Evolutionary conservation across 176 grass and related monocot species (phyloP), one percentile per base, ranked within the genome.

Genomic region (Oryza meyeriana): DNA sequence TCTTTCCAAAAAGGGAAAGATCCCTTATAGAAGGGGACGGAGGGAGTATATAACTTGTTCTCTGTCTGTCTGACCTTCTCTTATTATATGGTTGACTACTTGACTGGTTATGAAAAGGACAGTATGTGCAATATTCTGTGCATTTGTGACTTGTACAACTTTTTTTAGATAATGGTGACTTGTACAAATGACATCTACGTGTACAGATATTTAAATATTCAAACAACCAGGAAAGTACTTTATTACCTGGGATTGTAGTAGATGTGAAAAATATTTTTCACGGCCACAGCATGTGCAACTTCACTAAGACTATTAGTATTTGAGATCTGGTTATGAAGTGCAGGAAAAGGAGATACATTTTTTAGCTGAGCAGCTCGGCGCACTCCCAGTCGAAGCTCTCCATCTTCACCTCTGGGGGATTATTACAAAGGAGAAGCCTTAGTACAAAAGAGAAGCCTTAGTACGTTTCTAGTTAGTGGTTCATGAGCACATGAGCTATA

Each of bases 241-340:
- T 59, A 17, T 44, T 83, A 94, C 95, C 95, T 98, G 68, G 95
- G 95, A 81, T 88, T 92, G 67, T 98, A 98, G 59, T 79, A 94
- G 31, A 98, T 84, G 25, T 93, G 86, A 78, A 98, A 94, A 76
- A 89, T 68, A 77, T 79, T 93, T 82, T 78, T 98, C 63, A 24
- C 79, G 17, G 81, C 84, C 58, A 94, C 77, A 87, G 90, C 88
- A 81, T 81, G 74, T 52, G 85, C 80, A 47, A 97, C 36, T 16
- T 52, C 77, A 35, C 81, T 64, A 13, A 91, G 83, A 77, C 32
- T 84, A 40, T 48, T 79, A 12, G 63, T 20, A 86, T 61, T 87
- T 35, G 69, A 83, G 68, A 50, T 83, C 70, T 85, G 83, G 72
- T 76, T 84, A 36, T 71, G 25, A 31, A 72, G 58, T 59, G 86